Percentiles rank a stretch among this genome's conserved stretches.
Evolutionary conservation across 2,329 filamentous ascomycete genomes (phyloP).

Genomic region (Rutstroemia sp.): DNA sequence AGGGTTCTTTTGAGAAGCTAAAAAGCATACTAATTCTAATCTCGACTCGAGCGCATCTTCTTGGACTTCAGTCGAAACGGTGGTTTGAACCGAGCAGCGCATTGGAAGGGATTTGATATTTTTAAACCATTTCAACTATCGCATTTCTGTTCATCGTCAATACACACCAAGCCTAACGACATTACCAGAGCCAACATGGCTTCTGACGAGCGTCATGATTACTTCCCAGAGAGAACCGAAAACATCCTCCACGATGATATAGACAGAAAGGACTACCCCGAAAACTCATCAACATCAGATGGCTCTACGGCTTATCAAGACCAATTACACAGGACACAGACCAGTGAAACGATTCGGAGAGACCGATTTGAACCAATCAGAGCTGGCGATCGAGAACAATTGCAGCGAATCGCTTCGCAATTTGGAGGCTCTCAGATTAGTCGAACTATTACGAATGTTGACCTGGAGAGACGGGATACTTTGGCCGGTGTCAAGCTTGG

Average conservation of each 20-base stretch:
- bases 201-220: conserved; percentile 1
- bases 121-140: too few relatives aligned
- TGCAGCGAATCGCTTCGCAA: conserved; percentile 23
- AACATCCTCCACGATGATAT: background rate
- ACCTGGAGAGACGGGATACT: conserved; percentile 21
- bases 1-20: too few relatives aligned
- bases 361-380: conserved; percentile 21
- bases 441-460: conserved; percentile 10
- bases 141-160: too few relatives aligned
- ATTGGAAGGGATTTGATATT: too few relatives aligned
- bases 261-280: too few relatives aligned
- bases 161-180: too few relatives aligned
- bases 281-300: background rate
- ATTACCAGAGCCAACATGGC: conserved; percentile 1
- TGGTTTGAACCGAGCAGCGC: too few relatives aligned
- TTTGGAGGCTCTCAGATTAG: conserved; percentile 14
- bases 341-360: conserved; percentile 14
- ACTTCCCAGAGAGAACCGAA: background rate
- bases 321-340: conserved; percentile 9
- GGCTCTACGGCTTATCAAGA: conserved; percentile 12
- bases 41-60: too few relatives aligned
- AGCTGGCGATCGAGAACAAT: conserved; percentile 21
- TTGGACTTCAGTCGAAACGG: too few relatives aligned
- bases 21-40: too few relatives aligned
- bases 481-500: conserved; percentile 34